Base-by-base conservation (phyloP, 148 eudicot species). In the Cornus kousa region DNA sequence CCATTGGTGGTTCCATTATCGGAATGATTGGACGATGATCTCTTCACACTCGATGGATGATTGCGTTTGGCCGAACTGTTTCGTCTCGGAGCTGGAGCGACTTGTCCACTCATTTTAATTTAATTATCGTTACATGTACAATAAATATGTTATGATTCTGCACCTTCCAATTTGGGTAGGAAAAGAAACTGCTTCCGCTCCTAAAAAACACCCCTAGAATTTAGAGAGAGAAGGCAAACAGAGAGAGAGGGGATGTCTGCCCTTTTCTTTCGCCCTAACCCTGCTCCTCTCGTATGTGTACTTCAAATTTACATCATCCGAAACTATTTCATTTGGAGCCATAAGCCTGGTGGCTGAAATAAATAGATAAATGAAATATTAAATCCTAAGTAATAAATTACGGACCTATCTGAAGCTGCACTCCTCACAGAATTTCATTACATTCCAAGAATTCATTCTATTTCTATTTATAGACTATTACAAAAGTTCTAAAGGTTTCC, bases 1-100 rank as follows among this genome's bases (percentile, higher is more conserved):
- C 80, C 87, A 77, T 74, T 80, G 32, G 83, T 19, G n/a, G 72
- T 65, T 39, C 91, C 94, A 57, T 92, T 92, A 71, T 92, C 95
- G 43, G 94, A 81, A 16, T 80, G 80, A 62, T 74, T 75, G 7
- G 88, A 33, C 8, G 48, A 67, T 3, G 91, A 74, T 60, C 77
- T 84, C 81, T 80, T 90, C 35, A 35, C 31, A 55, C 78, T 22
- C 22, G 91, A 73, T 33, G 89, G 73, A 5, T 74, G 73, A 5
- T 74, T 76, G 3, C 97, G 89, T 79, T 79, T 86, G 5, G 78
- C 75, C 84, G 82, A 59, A 79, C 87, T 91, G 79, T 48, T 86
- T 2, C 94, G 86, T n/a, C 90, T 75, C 6, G 90, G 85, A 43
- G 86, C 81, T 32, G 90, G 89, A 8, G 87, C 91, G 28, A 80